Percentiles rank a stretch among this genome's conserved stretches.
Evolutionary conservation across 1,284 basidiomycete genomes (phyloP).

Genomic region (Veloporphyrellus conicus): DNA sequence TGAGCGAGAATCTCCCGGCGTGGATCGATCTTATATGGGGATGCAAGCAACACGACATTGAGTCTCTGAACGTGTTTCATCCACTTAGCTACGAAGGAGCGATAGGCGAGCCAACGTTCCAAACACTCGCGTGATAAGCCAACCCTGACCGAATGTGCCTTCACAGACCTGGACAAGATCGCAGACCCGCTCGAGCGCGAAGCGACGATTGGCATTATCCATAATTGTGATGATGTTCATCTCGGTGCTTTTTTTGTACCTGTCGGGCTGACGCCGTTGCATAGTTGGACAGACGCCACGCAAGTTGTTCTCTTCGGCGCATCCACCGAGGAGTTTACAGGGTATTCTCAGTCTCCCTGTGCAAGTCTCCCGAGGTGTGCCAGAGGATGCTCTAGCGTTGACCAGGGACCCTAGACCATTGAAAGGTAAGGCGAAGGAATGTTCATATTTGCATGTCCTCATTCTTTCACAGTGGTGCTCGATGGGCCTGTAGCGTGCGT

Average conservation of each 20-base stretch:
- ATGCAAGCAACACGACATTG: constrained; percentile 77
- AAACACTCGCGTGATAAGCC: neutral
- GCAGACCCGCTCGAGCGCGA: constrained; percentile 84
- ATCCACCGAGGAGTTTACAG: constrained; percentile 72
- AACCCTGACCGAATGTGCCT: neutral
- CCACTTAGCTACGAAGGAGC: constrained; percentile 92
- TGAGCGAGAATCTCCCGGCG: constrained; percentile 78
- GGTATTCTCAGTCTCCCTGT: constrained; percentile 68
- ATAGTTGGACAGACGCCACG: constrained; percentile 86
- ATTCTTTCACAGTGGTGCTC: constrained; percentile 18
- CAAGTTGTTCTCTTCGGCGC: constrained; percentile 81
- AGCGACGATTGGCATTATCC: constrained; percentile 91
- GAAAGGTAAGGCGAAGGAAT: constrained; percentile 45
- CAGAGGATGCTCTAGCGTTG: constrained; percentile 70
- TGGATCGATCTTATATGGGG: constrained; percentile 97
- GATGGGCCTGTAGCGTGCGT: constrained; percentile 24
- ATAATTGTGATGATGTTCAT: constrained; percentile 68
- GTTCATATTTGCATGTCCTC: constrained; percentile 2
- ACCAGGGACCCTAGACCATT: constrained; percentile 55
- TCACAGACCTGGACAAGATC: constrained; percentile 76
- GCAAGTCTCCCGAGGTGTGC: constrained; percentile 69
- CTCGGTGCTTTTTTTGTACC: neutral
- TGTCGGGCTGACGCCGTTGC: constrained; percentile 11
- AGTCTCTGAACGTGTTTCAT: constrained; percentile 85
- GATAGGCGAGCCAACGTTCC: constrained; percentile 52